Evolutionary conservation across 257 asterid species (phyloP), one percentile per base, ranked within the genome.

Genomic region (Solanum chaucha): DNA sequence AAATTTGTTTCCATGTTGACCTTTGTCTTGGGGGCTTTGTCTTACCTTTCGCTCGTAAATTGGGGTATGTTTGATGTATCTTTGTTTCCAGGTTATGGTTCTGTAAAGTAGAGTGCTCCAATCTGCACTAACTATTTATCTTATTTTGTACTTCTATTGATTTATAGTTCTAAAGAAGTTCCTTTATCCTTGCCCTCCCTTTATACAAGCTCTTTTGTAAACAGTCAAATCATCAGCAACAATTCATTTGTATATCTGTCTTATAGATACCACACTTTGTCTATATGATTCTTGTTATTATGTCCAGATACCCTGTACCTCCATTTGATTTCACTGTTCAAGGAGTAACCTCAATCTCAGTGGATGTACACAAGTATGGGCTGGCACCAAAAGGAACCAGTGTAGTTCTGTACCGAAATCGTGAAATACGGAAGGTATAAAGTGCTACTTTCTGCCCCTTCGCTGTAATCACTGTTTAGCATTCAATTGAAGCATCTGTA

Each of bases 381-480:
- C 91, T 97, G 94, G 99, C 99, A 86, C 99, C 99, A 58, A 97
- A 97, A 91, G 99, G 99, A 92, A 97, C 99, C 67, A 97, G 99
- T 86, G 94, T 96, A 87, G 98, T 97, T 87, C 91, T 97, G 51
- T 97, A 97, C 91, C 90, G 95, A 91, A 89, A 97, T 89, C 99
- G 89, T 87, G 95, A 93, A 71, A 90, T 96, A 88, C 93, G 99
- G 46, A 97, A 97, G 99, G 99, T 96, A 92, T 88, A 87, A 28
- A 48, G 17, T 48, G 19, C 28, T 81, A 28, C 44, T 81, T 46
- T 48, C 28, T 81, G 17, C 41, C 64, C 85, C 85, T 81, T 81
- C 9, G 11, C 44, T 81, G 85, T 30, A 17, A 10, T 2, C 40
- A 10, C 51, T 80, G 85, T 81, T 81, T 30, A 48, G 19, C 68